phyloP scores from a whole-genome alignment of 1,284 basidiomycete genomes.

The Leccinum solheimii region DNA sequence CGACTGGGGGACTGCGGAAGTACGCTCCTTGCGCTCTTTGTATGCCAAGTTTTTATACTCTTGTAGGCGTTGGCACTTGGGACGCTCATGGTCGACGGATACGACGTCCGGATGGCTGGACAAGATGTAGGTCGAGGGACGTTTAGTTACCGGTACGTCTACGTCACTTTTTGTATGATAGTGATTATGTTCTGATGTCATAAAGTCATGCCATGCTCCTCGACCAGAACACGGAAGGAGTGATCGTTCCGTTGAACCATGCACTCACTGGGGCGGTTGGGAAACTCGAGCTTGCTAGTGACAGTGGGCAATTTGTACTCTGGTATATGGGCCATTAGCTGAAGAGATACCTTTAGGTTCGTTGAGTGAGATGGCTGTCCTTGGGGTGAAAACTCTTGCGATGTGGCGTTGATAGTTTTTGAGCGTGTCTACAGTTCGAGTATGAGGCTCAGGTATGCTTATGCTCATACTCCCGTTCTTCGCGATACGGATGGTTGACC shows the following conservation, averaged over 20 bases:
- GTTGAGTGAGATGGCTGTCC: slow-evolving; percentile 82
- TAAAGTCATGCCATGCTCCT: slow-evolving; percentile 85
- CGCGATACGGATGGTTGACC: not conserved
- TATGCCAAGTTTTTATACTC: not conserved
- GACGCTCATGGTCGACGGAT: slow-evolving; percentile 75
- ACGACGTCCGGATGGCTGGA: slow-evolving; percentile 50
- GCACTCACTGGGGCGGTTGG: slow-evolving; percentile 55
- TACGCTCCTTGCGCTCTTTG: slow-evolving; percentile 25
- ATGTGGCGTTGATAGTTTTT: slow-evolving; percentile 2
- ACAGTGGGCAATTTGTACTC: slow-evolving; percentile 54
- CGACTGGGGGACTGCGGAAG: slow-evolving; percentile 89
- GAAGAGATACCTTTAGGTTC: slow-evolving; percentile 52
- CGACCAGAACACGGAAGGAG: slow-evolving; percentile 78
- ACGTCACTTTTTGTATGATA: not conserved
- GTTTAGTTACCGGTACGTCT: slow-evolving; percentile 75
- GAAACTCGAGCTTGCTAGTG: slow-evolving; percentile 73
- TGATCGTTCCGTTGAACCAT: slow-evolving; percentile 78
- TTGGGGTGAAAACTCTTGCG: slow-evolving; percentile 58
- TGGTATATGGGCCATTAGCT: not conserved
- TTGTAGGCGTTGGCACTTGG: slow-evolving; percentile 80
- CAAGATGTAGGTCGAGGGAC: slow-evolving; percentile 90
- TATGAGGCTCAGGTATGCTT: slow-evolving; percentile 77
- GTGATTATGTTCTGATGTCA: not conserved
- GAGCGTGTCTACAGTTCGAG: slow-evolving; percentile 60
- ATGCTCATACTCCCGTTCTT: not conserved